These are phyloP conservation scores for Phytopythium boreale DNA, from an alignment of 352 stramenopile species.

Conservation along the genomic window DNA sequence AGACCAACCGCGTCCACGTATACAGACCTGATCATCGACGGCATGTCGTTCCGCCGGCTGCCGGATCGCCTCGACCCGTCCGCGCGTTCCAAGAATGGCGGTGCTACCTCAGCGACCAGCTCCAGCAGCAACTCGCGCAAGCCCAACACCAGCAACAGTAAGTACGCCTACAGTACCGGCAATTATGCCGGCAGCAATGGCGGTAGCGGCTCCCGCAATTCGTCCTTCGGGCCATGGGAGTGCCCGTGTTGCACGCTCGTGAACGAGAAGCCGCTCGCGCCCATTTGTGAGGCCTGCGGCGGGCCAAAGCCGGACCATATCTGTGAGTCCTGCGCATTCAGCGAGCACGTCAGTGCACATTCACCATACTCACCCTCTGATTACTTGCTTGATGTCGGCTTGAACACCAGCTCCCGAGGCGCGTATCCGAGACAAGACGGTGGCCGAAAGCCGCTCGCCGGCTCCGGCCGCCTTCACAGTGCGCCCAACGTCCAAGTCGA, in stretches of 20 bases:
- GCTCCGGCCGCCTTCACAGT: neutral
- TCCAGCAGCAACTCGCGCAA: slow-evolving; percentile 14
- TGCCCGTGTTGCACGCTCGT: slow-evolving; percentile 72
- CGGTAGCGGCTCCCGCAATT: slow-evolving; percentile 39
- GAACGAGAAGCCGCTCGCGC: slow-evolving; percentile 72
- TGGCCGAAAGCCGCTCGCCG: slow-evolving; percentile 22
- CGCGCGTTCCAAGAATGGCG: slow-evolving; percentile 27
- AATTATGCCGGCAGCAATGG: slow-evolving; percentile 6
- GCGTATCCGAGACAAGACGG: slow-evolving; percentile 42
- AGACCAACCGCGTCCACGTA: neutral
- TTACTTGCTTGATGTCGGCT: slow-evolving; percentile 2
- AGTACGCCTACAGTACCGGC: slow-evolving; percentile 39
- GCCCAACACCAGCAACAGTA: slow-evolving; percentile 31
- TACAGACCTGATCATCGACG: slow-evolving; percentile 77
- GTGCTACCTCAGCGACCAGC: slow-evolving; percentile 22
- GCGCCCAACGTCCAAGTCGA: slow-evolving; percentile 20
- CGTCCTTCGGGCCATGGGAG: slow-evolving; percentile 67
- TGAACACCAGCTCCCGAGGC: slow-evolving; percentile 38
- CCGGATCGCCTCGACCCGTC: slow-evolving; percentile 53
- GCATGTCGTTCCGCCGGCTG: slow-evolving; percentile 73
- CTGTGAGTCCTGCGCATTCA: slow-evolving; percentile 19
- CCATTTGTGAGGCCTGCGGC: slow-evolving; percentile 72
- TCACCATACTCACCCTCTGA: neutral
- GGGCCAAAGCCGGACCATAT: slow-evolving; percentile 59
- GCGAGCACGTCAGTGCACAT: neutral